Conservation (phyloP, 176 grass and related monocot genomes). For the Guadua angustifolia region DNA sequence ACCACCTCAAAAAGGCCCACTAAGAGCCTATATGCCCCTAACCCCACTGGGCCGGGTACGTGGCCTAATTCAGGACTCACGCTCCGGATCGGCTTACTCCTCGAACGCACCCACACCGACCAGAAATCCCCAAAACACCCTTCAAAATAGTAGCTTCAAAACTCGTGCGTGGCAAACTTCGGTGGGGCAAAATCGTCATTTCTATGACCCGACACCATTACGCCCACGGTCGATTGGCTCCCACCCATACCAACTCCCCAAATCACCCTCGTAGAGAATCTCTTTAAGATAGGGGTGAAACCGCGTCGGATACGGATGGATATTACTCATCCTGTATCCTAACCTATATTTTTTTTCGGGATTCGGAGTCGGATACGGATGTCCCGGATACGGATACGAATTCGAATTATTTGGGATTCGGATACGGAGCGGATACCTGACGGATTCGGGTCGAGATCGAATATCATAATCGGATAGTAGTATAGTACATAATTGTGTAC, state of each 20-base stretch:
- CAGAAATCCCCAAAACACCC: neutral
- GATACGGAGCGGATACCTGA: too few relatives aligned
- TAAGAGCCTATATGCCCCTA: neutral
- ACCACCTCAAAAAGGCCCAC: neutral
- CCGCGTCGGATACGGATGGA: too few relatives aligned
- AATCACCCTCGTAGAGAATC: neutral
- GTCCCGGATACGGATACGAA: too few relatives aligned
- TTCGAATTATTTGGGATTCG: too few relatives aligned
- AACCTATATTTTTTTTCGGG: too few relatives aligned
- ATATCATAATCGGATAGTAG: too few relatives aligned
- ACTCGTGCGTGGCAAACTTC: neutral
- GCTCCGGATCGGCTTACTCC: constrained; percentile 17
- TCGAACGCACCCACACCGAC: neutral
- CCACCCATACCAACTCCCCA: neutral
- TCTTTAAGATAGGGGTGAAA: neutral
- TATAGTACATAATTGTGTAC: too few relatives aligned
- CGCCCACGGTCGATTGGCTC: neutral
- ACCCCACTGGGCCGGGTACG: neutral
- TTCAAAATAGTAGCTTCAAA: neutral
- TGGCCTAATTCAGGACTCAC: constrained; percentile 24
- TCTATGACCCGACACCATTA: too few relatives aligned
- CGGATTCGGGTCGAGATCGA: too few relatives aligned
- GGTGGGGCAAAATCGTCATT: neutral
- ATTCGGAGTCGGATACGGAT: too few relatives aligned
- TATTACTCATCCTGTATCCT: too few relatives aligned